phyloP scores from a whole-genome alignment of 306 rosid species.

The Trichosanthes cucumerina region DNA sequence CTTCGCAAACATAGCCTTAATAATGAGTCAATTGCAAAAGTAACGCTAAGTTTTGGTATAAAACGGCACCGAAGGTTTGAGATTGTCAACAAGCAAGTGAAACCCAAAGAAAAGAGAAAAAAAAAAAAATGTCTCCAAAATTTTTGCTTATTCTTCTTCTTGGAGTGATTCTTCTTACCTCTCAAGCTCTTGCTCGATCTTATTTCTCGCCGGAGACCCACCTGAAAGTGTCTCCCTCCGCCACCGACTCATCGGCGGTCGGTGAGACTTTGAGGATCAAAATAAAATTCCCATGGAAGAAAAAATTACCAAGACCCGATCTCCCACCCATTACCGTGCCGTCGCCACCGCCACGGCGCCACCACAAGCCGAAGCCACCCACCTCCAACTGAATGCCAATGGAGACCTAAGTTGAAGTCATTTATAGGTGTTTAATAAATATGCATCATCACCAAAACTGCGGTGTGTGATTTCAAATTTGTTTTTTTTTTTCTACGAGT shows the following conservation, averaged over 20 bases:
- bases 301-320: too few species aligned
- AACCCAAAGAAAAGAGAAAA: background rate
- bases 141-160: background rate
- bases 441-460: too few species aligned
- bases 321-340: background rate
- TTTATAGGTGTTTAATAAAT: too few species aligned
- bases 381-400: background rate
- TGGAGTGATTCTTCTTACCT: background rate
- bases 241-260: background rate
- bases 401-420: too few species aligned
- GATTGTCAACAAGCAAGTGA: background rate
- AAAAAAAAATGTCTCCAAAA: background rate
- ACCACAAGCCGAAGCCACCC: background rate
- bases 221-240: background rate
- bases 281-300: too few species aligned
- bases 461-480: too few species aligned
- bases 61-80: background rate
- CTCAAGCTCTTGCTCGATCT: background rate
- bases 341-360: background rate
- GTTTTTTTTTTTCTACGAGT: too few species aligned
- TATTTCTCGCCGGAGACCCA: background rate
- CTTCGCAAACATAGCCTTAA: background rate
- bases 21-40: slow-evolving; percentile 11
- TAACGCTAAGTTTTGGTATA: background rate
- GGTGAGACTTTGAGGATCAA: too few species aligned